Evolutionary conservation across 345 rosid species (phyloP).

Genomic region (Citrus mangshanensis): DNA sequence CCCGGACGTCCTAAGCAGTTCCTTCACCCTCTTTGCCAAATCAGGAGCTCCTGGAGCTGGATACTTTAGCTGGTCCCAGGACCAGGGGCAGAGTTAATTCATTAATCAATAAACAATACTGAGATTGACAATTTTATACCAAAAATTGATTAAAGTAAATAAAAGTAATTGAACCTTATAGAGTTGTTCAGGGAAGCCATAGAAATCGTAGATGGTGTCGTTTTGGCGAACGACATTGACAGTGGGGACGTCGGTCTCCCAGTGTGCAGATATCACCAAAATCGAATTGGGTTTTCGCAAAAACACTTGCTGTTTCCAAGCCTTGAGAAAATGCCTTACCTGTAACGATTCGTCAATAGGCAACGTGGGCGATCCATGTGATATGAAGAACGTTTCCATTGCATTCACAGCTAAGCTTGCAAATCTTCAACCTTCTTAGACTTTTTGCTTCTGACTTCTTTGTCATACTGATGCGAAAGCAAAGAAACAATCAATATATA

Average conservation of each 20-base stretch:
- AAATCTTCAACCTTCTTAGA: no score
- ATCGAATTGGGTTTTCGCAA: slow-evolving; percentile 58
- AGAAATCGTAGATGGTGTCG: slow-evolving; percentile 80
- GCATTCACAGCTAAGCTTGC: no score
- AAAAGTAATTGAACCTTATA: slow-evolving; percentile 42
- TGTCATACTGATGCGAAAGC: no score
- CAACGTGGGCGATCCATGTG: slow-evolving; percentile 83
- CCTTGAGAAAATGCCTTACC: slow-evolving; percentile 65
- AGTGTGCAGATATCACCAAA: slow-evolving; percentile 75
- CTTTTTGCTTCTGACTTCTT: no score
- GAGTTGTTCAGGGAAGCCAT: slow-evolving; percentile 64
- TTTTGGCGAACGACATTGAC: slow-evolving; percentile 55
- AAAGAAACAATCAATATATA: no score
- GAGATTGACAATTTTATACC: no score
- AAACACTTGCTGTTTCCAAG: slow-evolving; percentile 50
- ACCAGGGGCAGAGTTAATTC: no score
- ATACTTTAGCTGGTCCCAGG: slow-evolving; percentile 55
- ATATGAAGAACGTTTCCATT: slow-evolving; percentile 59
- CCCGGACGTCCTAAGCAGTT: slow-evolving; percentile 51
- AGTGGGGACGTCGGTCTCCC: slow-evolving; percentile 72
- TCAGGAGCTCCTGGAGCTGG: slow-evolving; percentile 93
- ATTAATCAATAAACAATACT: no score
- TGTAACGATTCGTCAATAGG: slow-evolving; percentile 62
- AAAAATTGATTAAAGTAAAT: no score
- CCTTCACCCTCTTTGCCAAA: slow-evolving; percentile 72